These are phyloP conservation scores for Galeopsis tetrahit DNA, from an alignment of 257 asterid species.

Conservation along the genomic window DNA sequence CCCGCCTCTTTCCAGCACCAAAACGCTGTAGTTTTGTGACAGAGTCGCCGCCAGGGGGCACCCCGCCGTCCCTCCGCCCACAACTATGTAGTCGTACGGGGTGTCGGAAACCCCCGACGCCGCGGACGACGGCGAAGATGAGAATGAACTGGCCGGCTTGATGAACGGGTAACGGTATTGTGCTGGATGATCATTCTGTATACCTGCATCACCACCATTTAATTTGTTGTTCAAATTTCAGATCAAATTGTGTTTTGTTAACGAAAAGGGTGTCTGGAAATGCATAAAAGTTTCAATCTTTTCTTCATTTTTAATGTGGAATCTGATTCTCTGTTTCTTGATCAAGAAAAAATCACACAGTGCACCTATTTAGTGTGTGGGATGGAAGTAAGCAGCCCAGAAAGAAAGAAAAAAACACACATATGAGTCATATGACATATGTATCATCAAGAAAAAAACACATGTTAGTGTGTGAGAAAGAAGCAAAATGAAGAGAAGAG, in stretches of 20 bases:
- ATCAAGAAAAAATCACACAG: conserved; percentile 8
- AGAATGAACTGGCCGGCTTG: conserved; percentile 61
- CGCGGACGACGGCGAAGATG: conserved; percentile 44
- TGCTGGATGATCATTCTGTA: conserved; percentile 44
- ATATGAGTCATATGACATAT: not conserved
- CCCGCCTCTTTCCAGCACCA: conserved; percentile 90
- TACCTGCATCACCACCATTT: conserved; percentile 34
- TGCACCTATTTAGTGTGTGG: not conserved
- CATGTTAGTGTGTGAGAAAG: not conserved
- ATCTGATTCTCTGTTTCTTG: conserved; percentile 3
- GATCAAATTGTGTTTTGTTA: not conserved
- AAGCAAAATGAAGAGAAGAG: not conserved
- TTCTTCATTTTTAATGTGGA: not conserved
- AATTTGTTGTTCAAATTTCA: not conserved
- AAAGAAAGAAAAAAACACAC: conserved; percentile 23
- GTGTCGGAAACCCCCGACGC: conserved; percentile 25
- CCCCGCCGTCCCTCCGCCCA: conserved; percentile 98
- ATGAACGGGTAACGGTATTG: conserved; percentile 66
- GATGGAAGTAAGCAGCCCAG: not conserved
- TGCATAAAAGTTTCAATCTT: conserved; percentile 21
- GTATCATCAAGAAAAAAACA: too few species aligned
- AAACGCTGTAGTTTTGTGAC: conserved; percentile 70
- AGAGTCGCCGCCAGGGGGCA: conserved; percentile 93
- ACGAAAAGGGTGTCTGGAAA: conserved; percentile 26
- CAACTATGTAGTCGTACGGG: conserved; percentile 75